Base-by-base conservation (phyloP, 2,329 filamentous ascomycete species). In the Colletotrichum noveboracense region DNA sequence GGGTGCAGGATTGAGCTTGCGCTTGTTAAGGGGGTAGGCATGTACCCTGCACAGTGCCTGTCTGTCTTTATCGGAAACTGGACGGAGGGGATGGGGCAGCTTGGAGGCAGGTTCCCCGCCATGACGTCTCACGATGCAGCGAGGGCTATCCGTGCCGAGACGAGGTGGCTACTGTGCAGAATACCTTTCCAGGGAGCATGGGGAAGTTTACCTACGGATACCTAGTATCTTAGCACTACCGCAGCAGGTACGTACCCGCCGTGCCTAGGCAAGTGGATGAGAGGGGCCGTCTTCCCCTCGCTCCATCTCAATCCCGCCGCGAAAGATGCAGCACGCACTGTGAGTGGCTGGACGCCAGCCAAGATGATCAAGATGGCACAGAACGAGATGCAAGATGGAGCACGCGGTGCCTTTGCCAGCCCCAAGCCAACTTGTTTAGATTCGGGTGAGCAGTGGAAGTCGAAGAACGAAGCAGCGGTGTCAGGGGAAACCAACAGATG, bases 21-120 rank as follows among this genome's bases (percentile, higher is more conserved):
- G 60, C 68, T 66, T 62, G 28, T 34, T 36, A 8, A 30, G 38
- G 61, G 43, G 38, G 24, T 43, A 34, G 30, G 67, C 58, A 48
- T 65, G 60, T 71, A 36, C 60, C 67, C 48, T 70, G 34, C 67
- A 74, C 67, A 66, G 67, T 71, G 67, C 60, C 60, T 61, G 16
- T n/a, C n/a, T 34, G 21, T 21, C 61, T 72, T 4, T 64, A 72
- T 75, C 60, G 61, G 71, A 74, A 74, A 74, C 67, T 30, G 34
- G 28, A 12, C n/a, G 64, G 21, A 55, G 55, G 56, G 34, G 13
- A 61, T 28, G 36, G 56, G 70, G 68, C 69, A 18, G 16, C 43
- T 28, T 70, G 62, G 66, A 26, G 56, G 24, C 36, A 34, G 21
- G 34, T 55, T 34, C 73, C 56, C 73, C 69, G 62, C 69, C 36